Base-by-base conservation (phyloP, 2,329 filamentous ascomycete species). In the Sporothrix brasiliensis region DNA sequence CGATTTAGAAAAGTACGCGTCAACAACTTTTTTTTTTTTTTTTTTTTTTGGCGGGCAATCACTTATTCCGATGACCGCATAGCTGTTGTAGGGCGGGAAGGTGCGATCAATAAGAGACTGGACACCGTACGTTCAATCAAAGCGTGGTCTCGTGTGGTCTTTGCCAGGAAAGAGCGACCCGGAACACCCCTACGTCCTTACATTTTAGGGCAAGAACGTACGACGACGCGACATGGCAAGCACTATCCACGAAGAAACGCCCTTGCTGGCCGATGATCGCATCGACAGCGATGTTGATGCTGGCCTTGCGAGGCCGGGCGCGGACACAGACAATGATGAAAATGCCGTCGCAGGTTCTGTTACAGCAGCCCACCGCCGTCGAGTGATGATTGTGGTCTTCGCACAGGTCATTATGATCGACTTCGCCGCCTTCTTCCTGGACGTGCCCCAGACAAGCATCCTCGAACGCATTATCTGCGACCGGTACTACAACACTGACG, bases 401-500 rank as follows among this genome's bases (percentile, higher is more conserved):
- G 47, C 47, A 9, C 41, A 49, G 10, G 27, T 67, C 27, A 52
- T 67, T 27, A 27, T 67, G 4, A n/a, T 67, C 27, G 63, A 67
- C 47, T 53, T 67, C 34, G 63, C 61, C 27, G 63, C 63, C 24
- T 67, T 67, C 24, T 67, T 67, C 27, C 47, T 67, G 21, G 63
- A 67, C 27, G 63, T 49, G 3, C 63, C 63, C 1, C 63, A 67
- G 13, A 67, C 63, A 19, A 67, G 47, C 44, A 67, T 67, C 44
- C 63, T 67, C 27, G 63, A 67, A 11, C 27, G 27, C 4, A 49
- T 52, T 10, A 39, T 67, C 24, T 67, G 63, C 49, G 41, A 3
- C 19, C 63, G 63, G 16, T 67, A 53, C 47, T 67, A 63, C 41
- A 49, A 41, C 60, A 27, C 60, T 7, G 41, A 63, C 24, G 60